Base-by-base conservation (phyloP, 345 rosid genomes). In the Aquilaria yunnanensis region DNA sequence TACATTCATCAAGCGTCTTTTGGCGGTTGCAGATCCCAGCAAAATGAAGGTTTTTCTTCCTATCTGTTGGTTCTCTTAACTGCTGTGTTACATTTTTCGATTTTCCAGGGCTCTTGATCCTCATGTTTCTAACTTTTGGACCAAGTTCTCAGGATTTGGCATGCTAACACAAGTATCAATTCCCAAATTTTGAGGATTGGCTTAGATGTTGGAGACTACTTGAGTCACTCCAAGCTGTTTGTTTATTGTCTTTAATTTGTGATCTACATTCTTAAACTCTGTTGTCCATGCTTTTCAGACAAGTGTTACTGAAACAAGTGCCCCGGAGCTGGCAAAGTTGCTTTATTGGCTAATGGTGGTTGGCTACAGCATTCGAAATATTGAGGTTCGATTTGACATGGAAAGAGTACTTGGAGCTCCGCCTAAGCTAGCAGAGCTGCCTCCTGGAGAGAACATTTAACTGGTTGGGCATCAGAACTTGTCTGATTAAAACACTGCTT, bases 271-370 rank as follows among this genome's bases (percentile, higher is more conserved):
- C 55, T 33, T 63, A 10, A 52, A 45, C 59, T 47, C 54, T 46
- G 51, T 12, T 37, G 3, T 59, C 14, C 52, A 16, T 72, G 50
- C n/a, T 33, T 51, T 45, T n/a, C 92, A 94, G 99, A 74, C 83
- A 50, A 77, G 79, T 66, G 78, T 82, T 32, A 81, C 88, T 3
- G 95, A 90, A 84, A 88, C 96, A 4, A 88, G 87, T 63, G 97
- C 95, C 46, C 70, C 89, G 0, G 97, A 94, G 66, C 96, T 90
- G 23, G 96, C 88, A 29, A 90, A 83, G 78, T 76, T 94, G 63
- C 80, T 94, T 62, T 90, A 83, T 64, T 94, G 97, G 96, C 70
- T 94, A 66, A 90, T 94, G 99, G 95, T 94, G 70, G 97, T 94
- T 3, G 97, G 99, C 47, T 94, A 90, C 80, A 70, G 97, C 76